Base-by-base conservation (phyloP, 2,329 filamentous ascomycete genomes). In the Cladophialophora carrionii region DNA sequence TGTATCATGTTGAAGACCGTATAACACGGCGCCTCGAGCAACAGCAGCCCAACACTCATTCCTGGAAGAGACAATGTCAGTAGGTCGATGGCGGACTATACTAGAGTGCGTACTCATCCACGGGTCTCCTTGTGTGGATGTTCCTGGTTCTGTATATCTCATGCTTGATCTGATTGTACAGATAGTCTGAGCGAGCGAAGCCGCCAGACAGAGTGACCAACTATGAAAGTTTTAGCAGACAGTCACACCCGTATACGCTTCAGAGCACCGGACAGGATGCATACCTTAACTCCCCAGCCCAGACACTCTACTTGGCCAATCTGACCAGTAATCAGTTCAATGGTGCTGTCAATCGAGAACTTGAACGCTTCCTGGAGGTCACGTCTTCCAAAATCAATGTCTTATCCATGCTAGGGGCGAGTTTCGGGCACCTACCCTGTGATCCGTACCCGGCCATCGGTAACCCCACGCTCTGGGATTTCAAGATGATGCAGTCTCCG, bases 1-100 rank as follows among this genome's bases (percentile, higher is more conserved):
- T 20, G 26, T 54, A 29, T 54, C 52, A 34, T 54, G 29, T 54
- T 54, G 26, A 17, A 54, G 29, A 2, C 24, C 29, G 10, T 54
- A 54, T 12, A 29, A 17, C 24, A 54, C 52, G 52, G 52, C 52
- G n/a, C 52, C 52, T 54, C 24, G 52, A 24, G 52, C 26, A 32
- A 54, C 52, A 12, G 52, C 52, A n/a, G 52, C 9, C 52, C 52
- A 54, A 20, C 24, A 54, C 10, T 54, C 29, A 26, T 17, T 12
- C 2, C 52, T 54, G 1, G 29, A 54, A 7, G 7, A 14, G 20
- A 29, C 17, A 32, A 54, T 10, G 29, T 54, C 14, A 54, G 52
- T n/a, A 32, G 17, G 29, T 29, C 29, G 4, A n/a, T 7, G 4
- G 20, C 17, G 17, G 31, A 29, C 12, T 9, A 7, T 14, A 29